phyloP scores from a whole-genome alignment of 768 basidiomycete genomes.

The Amanita inopinata region DNA sequence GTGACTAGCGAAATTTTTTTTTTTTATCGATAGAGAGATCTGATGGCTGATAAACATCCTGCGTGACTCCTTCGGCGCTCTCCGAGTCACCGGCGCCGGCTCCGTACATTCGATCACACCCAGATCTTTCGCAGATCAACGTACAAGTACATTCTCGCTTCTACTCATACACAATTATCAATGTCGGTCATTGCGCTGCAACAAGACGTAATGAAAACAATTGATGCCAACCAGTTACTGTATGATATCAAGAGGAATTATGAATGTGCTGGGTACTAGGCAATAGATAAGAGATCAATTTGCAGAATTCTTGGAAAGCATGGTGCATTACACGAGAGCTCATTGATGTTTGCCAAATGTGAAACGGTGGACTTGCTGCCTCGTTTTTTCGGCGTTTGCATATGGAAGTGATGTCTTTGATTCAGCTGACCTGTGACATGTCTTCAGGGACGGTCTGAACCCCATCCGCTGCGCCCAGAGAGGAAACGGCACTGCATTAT shows the following conservation, averaged over 20 bases:
- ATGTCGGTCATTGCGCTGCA: background rate
- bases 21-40: constrained; percentile 51
- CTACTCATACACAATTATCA: background rate
- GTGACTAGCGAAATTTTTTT: constrained; percentile 44
- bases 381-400: background rate
- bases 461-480: constrained; percentile 71
- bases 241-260: background rate
- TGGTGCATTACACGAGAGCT: constrained; percentile 1
- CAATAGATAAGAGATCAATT: background rate
- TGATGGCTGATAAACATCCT: constrained; percentile 44
- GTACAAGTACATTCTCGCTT: background rate
- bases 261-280: background rate
- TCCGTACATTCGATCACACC: constrained; percentile 4
- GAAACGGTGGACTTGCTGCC: background rate
- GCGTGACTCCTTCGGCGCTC: constrained; percentile 32
- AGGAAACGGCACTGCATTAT: constrained; percentile 77
- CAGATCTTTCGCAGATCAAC: background rate
- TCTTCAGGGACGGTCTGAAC: constrained; percentile 19
- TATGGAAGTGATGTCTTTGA: background rate
- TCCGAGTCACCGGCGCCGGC: constrained; percentile 15
- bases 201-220: background rate
- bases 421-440: constrained; percentile 1
- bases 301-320: constrained; percentile 1
- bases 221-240: background rate
- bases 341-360: background rate